Base-by-base conservation (phyloP, 1,284 basidiomycete species). In the Coriolopsis trogii region DNA sequence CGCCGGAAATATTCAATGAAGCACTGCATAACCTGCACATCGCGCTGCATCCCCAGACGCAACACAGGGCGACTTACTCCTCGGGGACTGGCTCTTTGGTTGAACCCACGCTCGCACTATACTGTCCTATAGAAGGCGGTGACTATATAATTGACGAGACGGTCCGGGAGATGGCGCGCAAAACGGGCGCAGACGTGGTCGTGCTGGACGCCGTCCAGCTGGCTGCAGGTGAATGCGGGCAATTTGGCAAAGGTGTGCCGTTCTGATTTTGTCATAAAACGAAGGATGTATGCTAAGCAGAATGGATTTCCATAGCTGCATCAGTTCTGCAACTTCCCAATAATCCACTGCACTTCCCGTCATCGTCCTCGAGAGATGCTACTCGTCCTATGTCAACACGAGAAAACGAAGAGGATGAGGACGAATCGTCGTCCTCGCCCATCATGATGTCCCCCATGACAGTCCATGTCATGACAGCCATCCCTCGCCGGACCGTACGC, bases 51-150 rank as follows among this genome's bases (percentile, higher is more conserved):
- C 89, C 90, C 3, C 85, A 89, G 66, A 87, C 84, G 4, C 90
- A 92, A 63, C 82, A 89, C 58, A 77, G 81, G 26, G 84, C 88
- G n/a, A 74, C 81, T 0, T 87, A 84, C 66, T 56, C 79, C 18
- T 71, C 81, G 6, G 65, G 74, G 6, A 64, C 76, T 6, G 79
- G 79, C 13, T 72, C 80, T 39, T 75, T 79, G 0, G 63, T 80
- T 26, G 91, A 93, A 65, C 89, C 91, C 1, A 90, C 87, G 0
- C 70, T 95, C 26, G 89, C 85, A 0, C 70, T 95, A 5, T 92
- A 91, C 63, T 91, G 87, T 58, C 93, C 92, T 3, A 87, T 95
- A 50, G 92, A 94, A 72, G 92, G 87, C n/a, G 86, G 85, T 2
- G 82, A 87, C 53, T 80, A 88, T 65, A 78, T 94, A 34, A 77